Evolutionary conservation across 306 rosid species (phyloP).

Genomic region (Citrullus amarus): DNA sequence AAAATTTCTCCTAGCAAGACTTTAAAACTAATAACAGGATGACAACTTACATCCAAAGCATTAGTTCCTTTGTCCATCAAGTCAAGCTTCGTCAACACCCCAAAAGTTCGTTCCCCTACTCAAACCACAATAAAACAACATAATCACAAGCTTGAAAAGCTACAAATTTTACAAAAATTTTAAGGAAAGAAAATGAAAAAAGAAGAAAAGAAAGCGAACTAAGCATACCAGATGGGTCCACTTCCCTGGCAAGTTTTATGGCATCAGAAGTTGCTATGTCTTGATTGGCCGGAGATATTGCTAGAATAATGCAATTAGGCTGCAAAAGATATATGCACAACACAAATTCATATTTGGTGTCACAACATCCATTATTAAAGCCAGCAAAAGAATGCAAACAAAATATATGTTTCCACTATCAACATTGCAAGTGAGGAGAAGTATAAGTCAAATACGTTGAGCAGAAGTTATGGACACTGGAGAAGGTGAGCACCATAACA

Average conservation of each 20-base stretch:
- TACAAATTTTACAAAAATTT: not conserved
- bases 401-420: not conserved
- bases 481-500: not conserved
- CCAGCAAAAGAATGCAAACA: not conserved
- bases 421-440: not conserved
- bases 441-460: not conserved
- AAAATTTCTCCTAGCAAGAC: not conserved
- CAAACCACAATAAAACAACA: not conserved
- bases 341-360: not conserved
- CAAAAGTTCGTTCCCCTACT: constrained; percentile 80
- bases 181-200: not conserved
- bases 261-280: constrained; percentile 96
- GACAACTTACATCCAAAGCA: constrained; percentile 57
- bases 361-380: not conserved
- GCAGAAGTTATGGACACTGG: not conserved
- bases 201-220: not conserved
- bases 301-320: constrained; percentile 81
- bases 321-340: constrained; percentile 17
- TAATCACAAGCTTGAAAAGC: constrained; percentile 3
- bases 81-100: constrained; percentile 87
- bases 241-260: constrained; percentile 76
- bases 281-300: constrained; percentile 91
- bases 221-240: constrained; percentile 63
- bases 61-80: constrained; percentile 98
- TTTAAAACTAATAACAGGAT: not conserved